Evolutionary conservation across 2,329 filamentous ascomycete genomes (phyloP), one percentile per base, ranked within the genome.

Genomic region (Fusarium nodosum): DNA sequence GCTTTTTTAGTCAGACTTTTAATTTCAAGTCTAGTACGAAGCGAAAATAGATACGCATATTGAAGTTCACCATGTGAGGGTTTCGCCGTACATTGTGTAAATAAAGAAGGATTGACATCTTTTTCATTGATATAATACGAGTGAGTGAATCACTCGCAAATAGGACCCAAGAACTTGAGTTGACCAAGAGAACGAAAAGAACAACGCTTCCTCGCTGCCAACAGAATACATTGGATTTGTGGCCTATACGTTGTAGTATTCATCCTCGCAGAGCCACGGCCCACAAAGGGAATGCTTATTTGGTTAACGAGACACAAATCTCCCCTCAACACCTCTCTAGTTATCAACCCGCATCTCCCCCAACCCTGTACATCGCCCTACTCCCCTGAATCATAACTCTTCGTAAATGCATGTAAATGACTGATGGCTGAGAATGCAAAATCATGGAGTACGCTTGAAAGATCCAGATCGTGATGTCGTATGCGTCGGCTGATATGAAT

Each of bases 341-440:
- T 52, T 45, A 36, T 34, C 52, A 54, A 52, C 39, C 33, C 31
- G 39, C 58, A 46, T 52, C 30, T 22, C 33, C 36, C n/a, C 31
- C 30, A 34, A 38, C 39, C 20, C 54, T 52, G 20, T 53, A 42
- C 36, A 54, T 48, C 46, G 55, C 26, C 50, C 33, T 31, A 46
- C 33, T 48, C 46, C 18, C 55, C 50, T 36, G 51, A 51, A 60
- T 60, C 47, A 57, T 45, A 64, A 73, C 57, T 64, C 50, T 39
- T 72, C 56, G 60, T 71, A 71, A 74, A 73, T 66, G 69, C 59
- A 50, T 65, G 52, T 61, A 68, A 74, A 73, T 72, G 69, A 74
- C 50, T 53, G 62, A 66, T 72, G 63, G 47, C 61, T 60, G 30
- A 45, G 44, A 63, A 72, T 72, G 64, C 55, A 73, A 66, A 66